These are phyloP conservation scores for Schizothecium vesticola DNA, from an alignment of 495 filamentous ascomycete species.

Conservation along the genomic window DNA sequence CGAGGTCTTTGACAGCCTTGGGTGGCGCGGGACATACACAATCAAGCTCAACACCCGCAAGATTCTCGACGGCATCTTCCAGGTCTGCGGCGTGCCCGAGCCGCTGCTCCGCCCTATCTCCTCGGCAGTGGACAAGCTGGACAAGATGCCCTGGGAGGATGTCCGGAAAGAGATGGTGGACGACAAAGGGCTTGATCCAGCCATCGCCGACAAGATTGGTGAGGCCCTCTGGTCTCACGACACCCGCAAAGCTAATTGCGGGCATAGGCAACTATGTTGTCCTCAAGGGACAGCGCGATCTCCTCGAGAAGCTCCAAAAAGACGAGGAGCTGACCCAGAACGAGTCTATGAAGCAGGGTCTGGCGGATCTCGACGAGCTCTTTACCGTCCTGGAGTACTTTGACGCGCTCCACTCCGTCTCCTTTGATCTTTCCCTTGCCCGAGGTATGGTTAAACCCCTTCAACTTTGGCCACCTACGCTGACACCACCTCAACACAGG, in stretches of 20 bases:
- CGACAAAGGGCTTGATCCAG: conserved; percentile 73
- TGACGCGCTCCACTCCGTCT: conserved; percentile 61
- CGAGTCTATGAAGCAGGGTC: conserved; percentile 64
- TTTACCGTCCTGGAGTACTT: conserved; percentile 79
- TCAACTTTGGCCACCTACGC: neutral
- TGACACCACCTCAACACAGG: conserved; percentile 31
- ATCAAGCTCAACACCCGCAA: conserved; percentile 97
- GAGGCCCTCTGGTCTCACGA: conserved; percentile 65
- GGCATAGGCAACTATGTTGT: conserved; percentile 3
- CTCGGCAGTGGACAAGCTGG: conserved; percentile 90
- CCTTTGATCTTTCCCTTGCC: conserved; percentile 78
- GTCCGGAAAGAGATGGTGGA: conserved; percentile 89
- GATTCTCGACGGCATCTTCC: conserved; percentile 88
- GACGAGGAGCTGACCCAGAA: conserved; percentile 63
- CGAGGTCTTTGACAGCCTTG: conserved; percentile 76
- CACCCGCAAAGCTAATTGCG: conserved; percentile 11
- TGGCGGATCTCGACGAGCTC: conserved; percentile 76
- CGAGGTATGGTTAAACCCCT: conserved; percentile 31
- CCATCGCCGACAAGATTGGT: conserved; percentile 79
- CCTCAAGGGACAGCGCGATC: conserved; percentile 40
- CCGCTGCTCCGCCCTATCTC: conserved; percentile 84
- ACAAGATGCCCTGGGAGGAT: conserved; percentile 87
- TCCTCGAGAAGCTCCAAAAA: conserved; percentile 58
- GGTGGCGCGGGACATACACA: conserved; percentile 60
- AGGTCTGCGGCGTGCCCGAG: conserved; percentile 79